Evolutionary conservation across 108 stramenopile genomes (phyloP).

Genomic region (Skeletonema marinoi): DNA sequence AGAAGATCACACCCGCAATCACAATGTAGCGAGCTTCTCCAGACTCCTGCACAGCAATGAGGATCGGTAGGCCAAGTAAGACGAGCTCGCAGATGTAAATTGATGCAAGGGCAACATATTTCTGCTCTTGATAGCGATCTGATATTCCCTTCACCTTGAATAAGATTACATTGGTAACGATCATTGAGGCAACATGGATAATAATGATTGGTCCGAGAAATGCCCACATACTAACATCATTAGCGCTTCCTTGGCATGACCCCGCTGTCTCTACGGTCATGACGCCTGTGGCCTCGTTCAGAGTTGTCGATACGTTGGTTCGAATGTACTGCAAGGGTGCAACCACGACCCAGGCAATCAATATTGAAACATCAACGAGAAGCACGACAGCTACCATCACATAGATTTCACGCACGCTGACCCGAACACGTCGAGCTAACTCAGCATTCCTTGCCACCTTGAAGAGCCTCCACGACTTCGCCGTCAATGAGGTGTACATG

Average conservation of each 20-base stretch:
- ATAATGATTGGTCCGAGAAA: slow-evolving; percentile 35
- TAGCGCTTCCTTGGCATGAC: slow-evolving; percentile 21
- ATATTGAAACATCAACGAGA: slow-evolving; percentile 28
- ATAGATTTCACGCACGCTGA: slow-evolving; percentile 24
- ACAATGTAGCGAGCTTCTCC: slow-evolving; percentile 40
- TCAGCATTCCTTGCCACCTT: slow-evolving; percentile 15
- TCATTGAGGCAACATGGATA: slow-evolving; percentile 34
- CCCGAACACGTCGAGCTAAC: not conserved
- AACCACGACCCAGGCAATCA: slow-evolving; percentile 41
- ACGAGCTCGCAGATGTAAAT: slow-evolving; percentile 47
- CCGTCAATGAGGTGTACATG: slow-evolving; percentile 41
- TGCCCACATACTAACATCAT: slow-evolving; percentile 23
- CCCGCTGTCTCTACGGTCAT: slow-evolving; percentile 45
- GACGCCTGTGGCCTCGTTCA: slow-evolving; percentile 32
- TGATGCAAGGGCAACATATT: slow-evolving; percentile 50
- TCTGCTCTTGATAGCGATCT: slow-evolving; percentile 58
- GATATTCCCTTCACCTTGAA: slow-evolving; percentile 39
- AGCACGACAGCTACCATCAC: slow-evolving; percentile 29
- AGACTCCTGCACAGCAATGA: slow-evolving; percentile 48
- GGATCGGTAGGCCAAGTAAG: slow-evolving; percentile 50
- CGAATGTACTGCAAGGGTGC: slow-evolving; percentile 42
- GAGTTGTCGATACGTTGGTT: not conserved
- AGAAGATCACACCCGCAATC: slow-evolving; percentile 33
- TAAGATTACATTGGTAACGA: slow-evolving; percentile 43
- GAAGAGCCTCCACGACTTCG: slow-evolving; percentile 47